Evolutionary conservation across 2,329 filamentous ascomycete genomes (phyloP), one percentile per base, ranked within the genome.

Genomic region (Ophiostoma triangulosporum): DNA sequence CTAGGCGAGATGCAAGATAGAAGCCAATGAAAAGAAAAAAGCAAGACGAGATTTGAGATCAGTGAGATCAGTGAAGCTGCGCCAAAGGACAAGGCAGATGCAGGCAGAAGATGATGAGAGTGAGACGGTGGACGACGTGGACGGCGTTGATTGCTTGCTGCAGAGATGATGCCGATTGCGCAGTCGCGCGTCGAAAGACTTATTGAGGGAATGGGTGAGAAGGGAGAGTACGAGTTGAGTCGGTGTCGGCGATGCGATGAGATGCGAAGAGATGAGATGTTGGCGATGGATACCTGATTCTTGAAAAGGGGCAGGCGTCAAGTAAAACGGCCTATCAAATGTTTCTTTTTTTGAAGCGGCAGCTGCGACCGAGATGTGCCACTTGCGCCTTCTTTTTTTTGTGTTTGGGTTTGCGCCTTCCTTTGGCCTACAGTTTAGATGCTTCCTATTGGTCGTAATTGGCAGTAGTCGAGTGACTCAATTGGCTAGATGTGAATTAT

Each of bases 121-220:
- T n/a, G n/a, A n/a, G n/a, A n/a, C n/a, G n/a, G n/a, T n/a, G n/a
- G 14, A 43, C 57, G 48, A 59, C 57, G 56, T 59, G 57, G 56
- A 57, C 17, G 56, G 33, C 46, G 54, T 54, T 59, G 43, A 59
- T 59, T 59, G 57, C 55, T 43, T 54, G 55, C 50, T 53, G 54
- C 38, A 54, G 20, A 43, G 38, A 6, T n/a, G n/a, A n/a, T n/a
- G n/a, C n/a, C n/a, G n/a, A n/a, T n/a, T n/a, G n/a, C n/a, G n/a
- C n/a, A n/a, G n/a, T n/a, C n/a, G n/a, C n/a, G n/a, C n/a, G n/a
- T n/a, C n/a, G n/a, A n/a, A n/a, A n/a, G n/a, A n/a, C n/a, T n/a
- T n/a, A n/a, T n/a, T n/a, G n/a, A n/a, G n/a, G n/a, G n/a, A n/a
- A n/a, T n/a, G n/a, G n/a, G n/a, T n/a, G n/a, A n/a, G n/a, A n/a